Conservation (phyloP, 768 basidiomycete species). For the Trametes cubensis region DNA sequence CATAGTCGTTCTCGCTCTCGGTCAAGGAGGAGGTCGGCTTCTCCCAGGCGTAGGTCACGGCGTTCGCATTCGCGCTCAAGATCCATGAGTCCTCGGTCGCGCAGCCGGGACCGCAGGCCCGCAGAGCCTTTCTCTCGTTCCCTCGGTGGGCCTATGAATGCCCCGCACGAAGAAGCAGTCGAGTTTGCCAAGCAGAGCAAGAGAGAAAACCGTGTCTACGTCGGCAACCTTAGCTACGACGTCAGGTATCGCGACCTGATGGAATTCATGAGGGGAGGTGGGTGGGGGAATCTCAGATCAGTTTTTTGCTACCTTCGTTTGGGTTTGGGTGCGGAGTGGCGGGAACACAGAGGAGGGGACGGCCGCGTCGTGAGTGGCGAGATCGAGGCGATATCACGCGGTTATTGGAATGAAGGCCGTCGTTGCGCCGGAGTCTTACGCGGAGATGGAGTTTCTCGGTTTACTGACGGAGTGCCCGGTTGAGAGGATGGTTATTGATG, state of each 20-base stretch:
- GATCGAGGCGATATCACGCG: conserved; percentile 16
- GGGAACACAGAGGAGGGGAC: neutral
- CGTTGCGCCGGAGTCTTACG: conserved; percentile 23
- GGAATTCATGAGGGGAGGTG: conserved; percentile 99
- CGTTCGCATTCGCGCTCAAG: conserved; percentile 57
- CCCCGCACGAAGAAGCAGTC: conserved; percentile 88
- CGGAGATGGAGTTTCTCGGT: conserved; percentile 38
- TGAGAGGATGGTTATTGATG: conserved; percentile 87
- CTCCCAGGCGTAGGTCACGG: conserved; percentile 60
- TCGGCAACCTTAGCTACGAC: conserved; percentile 98
- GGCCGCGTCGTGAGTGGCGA: conserved; percentile 7
- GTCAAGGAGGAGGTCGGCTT: conserved; percentile 60
- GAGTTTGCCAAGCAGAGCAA: conserved; percentile 96
- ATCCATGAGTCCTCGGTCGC: conserved; percentile 56
- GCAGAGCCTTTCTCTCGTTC: conserved; percentile 75
- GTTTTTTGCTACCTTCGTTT: conserved; percentile 48
- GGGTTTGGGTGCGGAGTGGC: conserved; percentile 10
- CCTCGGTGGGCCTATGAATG: conserved; percentile 88
- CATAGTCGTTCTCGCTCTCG: conserved; percentile 19
- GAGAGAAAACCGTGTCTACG: conserved; percentile 97
- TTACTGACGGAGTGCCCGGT: conserved; percentile 56
- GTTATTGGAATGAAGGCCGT: conserved; percentile 15
- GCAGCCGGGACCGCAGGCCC: conserved; percentile 59
- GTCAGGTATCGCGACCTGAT: conserved; percentile 98
- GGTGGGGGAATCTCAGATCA: conserved; percentile 79